phyloP scores from a whole-genome alignment of 106 monocot genomes.

The Alisma plantagoaquatica region DNA sequence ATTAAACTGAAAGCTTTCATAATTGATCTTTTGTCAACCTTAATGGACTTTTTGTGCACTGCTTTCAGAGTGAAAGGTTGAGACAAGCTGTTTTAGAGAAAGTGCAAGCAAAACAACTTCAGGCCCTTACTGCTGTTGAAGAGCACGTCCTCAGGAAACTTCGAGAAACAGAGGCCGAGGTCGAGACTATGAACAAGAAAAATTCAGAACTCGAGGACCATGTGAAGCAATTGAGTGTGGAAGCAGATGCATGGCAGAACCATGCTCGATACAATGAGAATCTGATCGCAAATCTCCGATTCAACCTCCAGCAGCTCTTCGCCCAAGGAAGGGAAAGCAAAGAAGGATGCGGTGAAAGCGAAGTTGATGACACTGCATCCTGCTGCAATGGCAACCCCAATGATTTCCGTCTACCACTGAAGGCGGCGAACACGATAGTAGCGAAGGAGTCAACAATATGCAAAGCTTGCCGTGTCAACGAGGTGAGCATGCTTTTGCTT shows the following conservation, averaged over 20 bases:
- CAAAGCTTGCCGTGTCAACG: conserved; percentile 54
- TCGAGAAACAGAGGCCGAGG: conserved; percentile 56
- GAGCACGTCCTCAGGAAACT: conserved; percentile 48
- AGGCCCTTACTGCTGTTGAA: conserved; percentile 43
- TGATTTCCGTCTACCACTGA: conserved; percentile 25
- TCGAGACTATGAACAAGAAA: conserved; percentile 49
- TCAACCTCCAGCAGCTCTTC: conserved; percentile 50
- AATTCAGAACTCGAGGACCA: conserved; percentile 76
- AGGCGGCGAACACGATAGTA: conserved; percentile 36
- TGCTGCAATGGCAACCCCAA: conserved; percentile 38
- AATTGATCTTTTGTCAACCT: not conserved
- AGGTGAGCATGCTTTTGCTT: conserved; percentile 66
- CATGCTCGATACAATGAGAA: conserved; percentile 67
- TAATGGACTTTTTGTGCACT: not conserved
- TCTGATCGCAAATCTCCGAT: conserved; percentile 52
- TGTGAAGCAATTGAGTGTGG: conserved; percentile 41
- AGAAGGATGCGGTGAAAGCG: conserved; percentile 88
- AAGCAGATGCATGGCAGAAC: conserved; percentile 66
- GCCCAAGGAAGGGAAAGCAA: conserved; percentile 43
- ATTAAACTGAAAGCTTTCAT: not conserved
- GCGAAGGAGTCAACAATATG: conserved; percentile 34
- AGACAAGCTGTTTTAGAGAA: conserved; percentile 68
- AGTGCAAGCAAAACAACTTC: conserved; percentile 55
- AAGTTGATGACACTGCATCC: conserved; percentile 70
- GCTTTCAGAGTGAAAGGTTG: conserved; percentile 43